These are phyloP conservation scores for Annulohypoxylon stygium DNA, from an alignment of 495 filamentous ascomycete genomes.

Conservation along the genomic window DNA sequence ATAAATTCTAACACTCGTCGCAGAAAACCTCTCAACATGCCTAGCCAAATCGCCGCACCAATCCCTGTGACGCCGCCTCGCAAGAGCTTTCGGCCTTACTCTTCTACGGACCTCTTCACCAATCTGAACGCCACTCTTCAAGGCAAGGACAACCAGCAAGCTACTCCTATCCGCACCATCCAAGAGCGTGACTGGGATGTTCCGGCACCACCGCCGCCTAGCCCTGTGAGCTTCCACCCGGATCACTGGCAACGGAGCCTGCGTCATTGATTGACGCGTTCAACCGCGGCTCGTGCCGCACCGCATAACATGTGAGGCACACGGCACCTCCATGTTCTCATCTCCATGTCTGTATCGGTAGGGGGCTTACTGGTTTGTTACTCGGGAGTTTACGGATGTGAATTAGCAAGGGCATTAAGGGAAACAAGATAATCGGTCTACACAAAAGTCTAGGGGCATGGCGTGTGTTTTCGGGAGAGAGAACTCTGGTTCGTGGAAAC, in stretches of 20 bases:
- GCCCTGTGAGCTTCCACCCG: slow-evolving; percentile 61
- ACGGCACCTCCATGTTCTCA: slow-evolving; percentile 25
- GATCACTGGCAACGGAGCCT: slow-evolving; percentile 58
- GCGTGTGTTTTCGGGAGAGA: slow-evolving; percentile 38
- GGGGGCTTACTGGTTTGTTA: slow-evolving; percentile 39
- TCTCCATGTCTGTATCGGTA: slow-evolving; percentile 48
- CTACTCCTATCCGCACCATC: slow-evolving; percentile 59
- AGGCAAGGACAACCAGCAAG: slow-evolving; percentile 53
- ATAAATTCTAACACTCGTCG: slow-evolving; percentile 12
- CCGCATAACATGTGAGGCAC: slow-evolving; percentile 16
- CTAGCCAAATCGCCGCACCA: slow-evolving; percentile 60
- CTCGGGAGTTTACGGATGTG: slow-evolving; percentile 48
- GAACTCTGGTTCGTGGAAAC: slow-evolving; percentile 26
- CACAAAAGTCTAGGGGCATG: slow-evolving; percentile 50
- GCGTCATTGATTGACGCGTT: slow-evolving; percentile 42
- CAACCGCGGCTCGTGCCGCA: background rate
- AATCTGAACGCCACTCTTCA: slow-evolving; percentile 61
- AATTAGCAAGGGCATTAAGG: slow-evolving; percentile 46
- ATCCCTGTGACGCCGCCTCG: slow-evolving; percentile 59
- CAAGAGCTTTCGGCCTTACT: slow-evolving; percentile 53
- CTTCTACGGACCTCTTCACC: slow-evolving; percentile 62
- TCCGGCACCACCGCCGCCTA: slow-evolving; percentile 64
- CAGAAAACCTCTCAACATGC: slow-evolving; percentile 55
- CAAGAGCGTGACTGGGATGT: slow-evolving; percentile 64
- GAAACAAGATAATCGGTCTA: slow-evolving; percentile 49